These are phyloP conservation scores for Solanum chacoense DNA, from an alignment of 305 asterid genomes.

Conservation along the genomic window DNA sequence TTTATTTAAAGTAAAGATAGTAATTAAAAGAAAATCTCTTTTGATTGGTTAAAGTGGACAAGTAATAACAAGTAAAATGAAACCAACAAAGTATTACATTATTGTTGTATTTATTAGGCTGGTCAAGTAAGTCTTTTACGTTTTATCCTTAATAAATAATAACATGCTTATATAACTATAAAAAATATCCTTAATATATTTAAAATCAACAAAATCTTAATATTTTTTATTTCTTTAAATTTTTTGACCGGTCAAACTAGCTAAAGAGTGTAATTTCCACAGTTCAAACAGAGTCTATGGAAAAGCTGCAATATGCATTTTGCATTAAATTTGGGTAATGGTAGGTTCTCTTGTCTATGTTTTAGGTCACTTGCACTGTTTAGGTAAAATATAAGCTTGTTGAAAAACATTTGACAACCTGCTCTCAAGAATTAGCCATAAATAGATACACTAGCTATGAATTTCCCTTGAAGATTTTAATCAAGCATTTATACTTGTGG, in stretches of 20 bases:
- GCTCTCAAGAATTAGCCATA: not conserved
- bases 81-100: not conserved
- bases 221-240: not conserved
- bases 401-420: not conserved
- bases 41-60: not conserved
- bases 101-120: not conserved
- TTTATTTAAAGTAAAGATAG: too few relatives aligned
- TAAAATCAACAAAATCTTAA: not conserved
- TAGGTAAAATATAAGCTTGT: not conserved
- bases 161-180: not conserved
- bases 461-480: not conserved
- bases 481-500: not conserved
- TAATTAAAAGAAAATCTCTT: too few relatives aligned
- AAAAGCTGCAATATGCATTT: not conserved
- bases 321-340: not conserved
- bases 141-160: not conserved
- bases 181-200: not conserved
- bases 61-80: not conserved
- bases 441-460: not conserved
- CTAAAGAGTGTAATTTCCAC: not conserved
- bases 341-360: not conserved
- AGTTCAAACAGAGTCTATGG: not conserved
- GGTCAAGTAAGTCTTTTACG: not conserved
- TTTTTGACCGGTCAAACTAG: not conserved
- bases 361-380: not conserved